These are phyloP conservation scores for Stropharia rugosoannulata DNA, from an alignment of 768 basidiomycete genomes.

Conservation along the genomic window DNA sequence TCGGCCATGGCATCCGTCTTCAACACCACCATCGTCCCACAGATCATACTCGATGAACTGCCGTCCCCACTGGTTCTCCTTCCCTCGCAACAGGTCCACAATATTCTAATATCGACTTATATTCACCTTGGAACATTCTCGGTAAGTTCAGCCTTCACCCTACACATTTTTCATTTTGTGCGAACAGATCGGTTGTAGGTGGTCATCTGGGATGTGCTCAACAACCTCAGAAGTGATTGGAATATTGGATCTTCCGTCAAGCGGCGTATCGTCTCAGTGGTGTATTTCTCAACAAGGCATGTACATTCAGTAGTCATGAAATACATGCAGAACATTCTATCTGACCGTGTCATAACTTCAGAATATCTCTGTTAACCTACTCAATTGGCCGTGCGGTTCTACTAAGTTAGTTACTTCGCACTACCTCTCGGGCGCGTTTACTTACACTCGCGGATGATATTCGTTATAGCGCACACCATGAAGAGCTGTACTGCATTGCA, in stretches of 20 bases:
- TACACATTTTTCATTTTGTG: neutral
- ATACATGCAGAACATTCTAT: neutral
- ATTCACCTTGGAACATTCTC: slow-evolving; percentile 8
- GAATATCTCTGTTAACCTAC: slow-evolving; percentile 8
- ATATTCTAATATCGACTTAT: slow-evolving; percentile 1
- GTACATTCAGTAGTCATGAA: neutral
- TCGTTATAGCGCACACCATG: slow-evolving; percentile 1
- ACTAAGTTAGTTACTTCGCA: slow-evolving; percentile 2
- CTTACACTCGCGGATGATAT: neutral
- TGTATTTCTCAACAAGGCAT: slow-evolving; percentile 11
- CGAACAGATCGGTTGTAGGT: slow-evolving; percentile 6
- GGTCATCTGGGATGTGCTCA: slow-evolving; percentile 11
- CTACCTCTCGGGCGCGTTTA: no score
- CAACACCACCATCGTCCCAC: slow-evolving; percentile 7
- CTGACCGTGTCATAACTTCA: neutral
- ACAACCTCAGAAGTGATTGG: slow-evolving; percentile 9
- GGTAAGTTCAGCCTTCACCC: neutral
- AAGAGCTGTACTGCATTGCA: slow-evolving; percentile 7
- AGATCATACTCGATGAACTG: slow-evolving; percentile 1
- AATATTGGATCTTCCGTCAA: neutral
- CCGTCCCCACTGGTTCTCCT: slow-evolving; percentile 3
- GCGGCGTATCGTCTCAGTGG: neutral
- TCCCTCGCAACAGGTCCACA: slow-evolving; percentile 1
- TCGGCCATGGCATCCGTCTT: slow-evolving; percentile 4
- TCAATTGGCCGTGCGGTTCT: slow-evolving; percentile 6